These are phyloP conservation scores for Ogataea glucozyma DNA, from an alignment of 805 yeast genomes.

Conservation along the genomic window DNA sequence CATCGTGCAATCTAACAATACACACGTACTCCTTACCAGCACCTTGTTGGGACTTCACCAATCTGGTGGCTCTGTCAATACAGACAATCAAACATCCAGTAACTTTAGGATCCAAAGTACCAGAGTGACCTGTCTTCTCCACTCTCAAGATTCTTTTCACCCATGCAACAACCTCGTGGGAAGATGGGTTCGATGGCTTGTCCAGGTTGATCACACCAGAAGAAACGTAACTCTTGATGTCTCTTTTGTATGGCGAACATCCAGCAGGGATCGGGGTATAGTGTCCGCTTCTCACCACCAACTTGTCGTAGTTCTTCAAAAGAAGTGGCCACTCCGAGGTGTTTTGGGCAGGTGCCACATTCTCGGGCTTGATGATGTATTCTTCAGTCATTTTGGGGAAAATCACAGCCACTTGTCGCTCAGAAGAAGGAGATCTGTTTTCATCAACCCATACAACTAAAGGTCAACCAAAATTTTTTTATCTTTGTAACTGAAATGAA, in stretches of 20 bases:
- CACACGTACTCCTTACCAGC: constrained; percentile 99
- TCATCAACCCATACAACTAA: neutral
- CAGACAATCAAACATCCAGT: constrained; percentile 99
- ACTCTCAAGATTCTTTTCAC: constrained; percentile 91
- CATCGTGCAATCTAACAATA: constrained; percentile 93
- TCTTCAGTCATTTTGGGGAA: constrained; percentile 38
- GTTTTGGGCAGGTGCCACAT: constrained; percentile 73
- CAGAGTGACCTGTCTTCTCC: constrained; percentile 98
- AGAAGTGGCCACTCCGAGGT: constrained; percentile 95
- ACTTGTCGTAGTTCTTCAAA: constrained; percentile 89
- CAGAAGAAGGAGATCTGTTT: neutral
- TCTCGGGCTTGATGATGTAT: constrained; percentile 85
- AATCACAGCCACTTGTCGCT: constrained; percentile 1
- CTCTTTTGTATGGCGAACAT: constrained; percentile 91
- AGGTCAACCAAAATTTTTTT: neutral
- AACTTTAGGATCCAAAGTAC: constrained; percentile 95
- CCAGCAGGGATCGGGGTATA: constrained; percentile 98
- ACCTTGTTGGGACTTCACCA: constrained; percentile 98
- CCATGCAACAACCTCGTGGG: constrained; percentile 99
- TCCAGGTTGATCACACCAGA: constrained; percentile 97
- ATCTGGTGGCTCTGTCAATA: constrained; percentile 95
- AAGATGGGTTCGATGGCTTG: constrained; percentile 97
- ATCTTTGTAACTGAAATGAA: neutral
- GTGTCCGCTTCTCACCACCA: constrained; percentile 93
- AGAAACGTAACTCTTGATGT: constrained; percentile 81